phyloP scores from a whole-genome alignment of 345 rosid species.

The Citrus inodora region DNA sequence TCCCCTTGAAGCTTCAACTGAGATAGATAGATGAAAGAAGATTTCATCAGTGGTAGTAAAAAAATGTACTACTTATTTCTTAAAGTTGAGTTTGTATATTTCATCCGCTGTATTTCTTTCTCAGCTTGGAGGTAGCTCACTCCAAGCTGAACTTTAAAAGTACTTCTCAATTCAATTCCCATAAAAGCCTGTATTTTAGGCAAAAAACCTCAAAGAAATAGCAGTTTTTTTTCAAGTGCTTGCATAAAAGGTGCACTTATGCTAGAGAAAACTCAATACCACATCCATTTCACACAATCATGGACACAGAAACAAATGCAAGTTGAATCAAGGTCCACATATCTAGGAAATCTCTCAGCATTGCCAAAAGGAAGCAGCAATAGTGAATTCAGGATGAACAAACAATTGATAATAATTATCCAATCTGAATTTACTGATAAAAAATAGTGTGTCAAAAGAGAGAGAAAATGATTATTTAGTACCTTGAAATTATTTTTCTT shows the following conservation, averaged over 20 bases:
- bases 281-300: neutral
- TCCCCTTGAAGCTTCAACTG: constrained; percentile 94
- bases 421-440: neutral
- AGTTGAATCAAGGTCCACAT: neutral
- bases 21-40: constrained; percentile 1
- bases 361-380: neutral
- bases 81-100: too few relatives aligned
- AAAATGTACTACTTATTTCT: neutral
- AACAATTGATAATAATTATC: neutral
- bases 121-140: neutral
- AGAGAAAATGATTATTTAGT: neutral
- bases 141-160: neutral
- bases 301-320: neutral
- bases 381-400: neutral
- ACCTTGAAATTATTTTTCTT: constrained; percentile 96
- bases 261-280: neutral
- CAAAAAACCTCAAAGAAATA: neutral
- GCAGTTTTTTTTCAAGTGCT: neutral
- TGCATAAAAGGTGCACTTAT: neutral
- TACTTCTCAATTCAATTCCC: neutral
- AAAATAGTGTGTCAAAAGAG: neutral
- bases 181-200: neutral
- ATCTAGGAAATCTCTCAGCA: neutral
- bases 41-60: neutral
- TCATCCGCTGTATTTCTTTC: neutral